These are phyloP conservation scores for Antrodiella citrinella DNA, from an alignment of 768 basidiomycete genomes.

Conservation along the genomic window DNA sequence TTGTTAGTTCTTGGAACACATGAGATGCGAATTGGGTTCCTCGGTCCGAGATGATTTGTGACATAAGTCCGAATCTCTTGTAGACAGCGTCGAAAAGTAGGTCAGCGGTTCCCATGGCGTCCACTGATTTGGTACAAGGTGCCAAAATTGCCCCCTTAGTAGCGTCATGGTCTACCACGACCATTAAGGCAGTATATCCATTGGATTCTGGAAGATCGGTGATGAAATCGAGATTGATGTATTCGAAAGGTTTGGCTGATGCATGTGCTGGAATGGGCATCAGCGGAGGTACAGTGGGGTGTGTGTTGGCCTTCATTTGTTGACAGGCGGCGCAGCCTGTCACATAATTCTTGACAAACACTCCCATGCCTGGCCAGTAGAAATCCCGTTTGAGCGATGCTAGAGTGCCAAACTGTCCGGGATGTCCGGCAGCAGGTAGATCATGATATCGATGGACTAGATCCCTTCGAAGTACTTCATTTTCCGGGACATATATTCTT, in stretches of 20 bases:
- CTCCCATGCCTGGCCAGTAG: too few species aligned
- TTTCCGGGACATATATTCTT: too few species aligned
- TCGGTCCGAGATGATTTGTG: conserved; percentile 10
- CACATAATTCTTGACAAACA: not conserved
- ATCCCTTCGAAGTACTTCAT: not conserved
- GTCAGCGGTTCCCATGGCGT: too few species aligned
- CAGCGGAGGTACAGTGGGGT: not conserved
- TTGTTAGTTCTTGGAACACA: too few species aligned
- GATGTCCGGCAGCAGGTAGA: not conserved
- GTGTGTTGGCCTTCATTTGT: not conserved
- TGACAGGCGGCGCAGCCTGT: not conserved
- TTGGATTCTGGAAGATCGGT: not conserved
- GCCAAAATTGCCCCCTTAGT: too few species aligned
- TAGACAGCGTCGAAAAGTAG: too few species aligned
- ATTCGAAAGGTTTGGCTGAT: not conserved
- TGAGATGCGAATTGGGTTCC: conserved; percentile 22
- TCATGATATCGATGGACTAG: not conserved
- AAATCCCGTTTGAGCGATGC: too few species aligned
- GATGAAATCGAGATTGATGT: too few species aligned
- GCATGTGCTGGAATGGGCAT: not conserved
- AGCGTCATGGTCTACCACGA: too few species aligned
- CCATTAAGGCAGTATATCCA: not conserved
- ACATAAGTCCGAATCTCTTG: not conserved
- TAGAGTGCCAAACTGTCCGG: too few species aligned
- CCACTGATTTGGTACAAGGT: too few species aligned